Conservation (phyloP, 805 yeast species). For the Cyberlindnera euphorbiiphila region DNA sequence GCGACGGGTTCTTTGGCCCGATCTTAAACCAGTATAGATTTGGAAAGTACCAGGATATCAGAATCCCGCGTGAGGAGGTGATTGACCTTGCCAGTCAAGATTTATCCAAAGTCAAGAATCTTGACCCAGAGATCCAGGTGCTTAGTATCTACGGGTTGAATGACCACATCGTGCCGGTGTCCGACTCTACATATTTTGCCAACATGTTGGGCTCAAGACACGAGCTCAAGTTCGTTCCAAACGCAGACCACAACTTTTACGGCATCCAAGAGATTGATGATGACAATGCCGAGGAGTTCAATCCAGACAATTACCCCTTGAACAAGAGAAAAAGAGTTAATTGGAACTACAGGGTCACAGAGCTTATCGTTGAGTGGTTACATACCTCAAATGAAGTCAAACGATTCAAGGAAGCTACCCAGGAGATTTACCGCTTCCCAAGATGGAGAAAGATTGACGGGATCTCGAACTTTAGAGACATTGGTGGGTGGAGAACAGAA, state of each 20-base stretch:
- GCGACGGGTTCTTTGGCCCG: conserved; percentile 14
- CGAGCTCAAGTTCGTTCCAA: conserved; percentile 50
- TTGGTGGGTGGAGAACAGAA: conserved; percentile 64
- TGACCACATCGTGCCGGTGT: conserved; percentile 63
- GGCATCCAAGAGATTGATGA: conserved; percentile 42
- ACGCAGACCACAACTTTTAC: conserved; percentile 80
- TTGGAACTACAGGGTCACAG: conserved; percentile 52
- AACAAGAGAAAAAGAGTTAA: conserved; percentile 47
- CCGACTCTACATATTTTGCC: conserved; percentile 58
- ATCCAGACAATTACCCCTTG: conserved; percentile 41
- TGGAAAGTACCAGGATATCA: conserved; percentile 42
- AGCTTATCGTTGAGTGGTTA: conserved; percentile 46
- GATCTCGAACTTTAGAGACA: conserved; percentile 68
- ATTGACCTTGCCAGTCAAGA: conserved; percentile 46
- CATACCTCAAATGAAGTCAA: conserved; percentile 42
- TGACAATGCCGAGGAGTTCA: conserved; percentile 28
- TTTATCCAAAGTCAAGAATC: conserved; percentile 35
- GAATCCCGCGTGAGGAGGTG: conserved; percentile 49
- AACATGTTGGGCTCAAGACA: conserved; percentile 55
- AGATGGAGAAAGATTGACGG: conserved; percentile 68
- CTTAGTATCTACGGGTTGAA: conserved; percentile 67
- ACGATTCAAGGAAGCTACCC: conserved; percentile 44
- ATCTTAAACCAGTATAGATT: conserved; percentile 45
- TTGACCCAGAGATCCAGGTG: conserved; percentile 47
- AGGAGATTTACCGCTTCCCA: conserved; percentile 37